Percentiles rank a stretch among this genome's conserved stretches.
Conservation (phyloP, 2,329 filamentous ascomycete genomes). For the Alternaria sp. region DNA sequence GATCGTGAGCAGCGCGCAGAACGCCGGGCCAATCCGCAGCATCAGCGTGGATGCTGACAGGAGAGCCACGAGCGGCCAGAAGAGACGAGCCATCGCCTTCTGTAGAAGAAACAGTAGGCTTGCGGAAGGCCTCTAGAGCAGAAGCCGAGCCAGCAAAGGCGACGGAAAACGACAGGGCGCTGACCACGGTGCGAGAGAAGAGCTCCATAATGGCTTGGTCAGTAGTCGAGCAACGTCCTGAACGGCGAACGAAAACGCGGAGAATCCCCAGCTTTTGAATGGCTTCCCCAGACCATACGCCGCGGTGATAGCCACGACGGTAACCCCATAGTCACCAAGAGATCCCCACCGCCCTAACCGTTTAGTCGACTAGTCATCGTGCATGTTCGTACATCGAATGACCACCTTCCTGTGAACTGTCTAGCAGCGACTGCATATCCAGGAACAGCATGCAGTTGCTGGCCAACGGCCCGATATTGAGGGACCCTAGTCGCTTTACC, state of each 20-base stretch:
- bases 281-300: not conserved
- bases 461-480: slow-evolving; percentile 26
- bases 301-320: slow-evolving; percentile 10
- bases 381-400: slow-evolving; percentile 1
- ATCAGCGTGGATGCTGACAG: slow-evolving; percentile 43
- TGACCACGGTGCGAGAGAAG: slow-evolving; percentile 32
- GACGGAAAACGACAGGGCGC: slow-evolving; percentile 32
- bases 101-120: slow-evolving; percentile 56
- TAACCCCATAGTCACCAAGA: slow-evolving; percentile 5
- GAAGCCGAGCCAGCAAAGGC: slow-evolving; percentile 26
- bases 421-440: slow-evolving; percentile 4
- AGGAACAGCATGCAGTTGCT: slow-evolving; percentile 12
- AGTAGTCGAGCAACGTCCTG: slow-evolving; percentile 11
- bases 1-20: slow-evolving; percentile 69
- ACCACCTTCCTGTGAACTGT: not conserved
- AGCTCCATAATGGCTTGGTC: slow-evolving; percentile 34
- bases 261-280: slow-evolving; percentile 20
- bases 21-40: slow-evolving; percentile 69
- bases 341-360: slow-evolving; percentile 14
- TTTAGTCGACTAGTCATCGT: slow-evolving; percentile 25
- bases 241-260: slow-evolving; percentile 4
- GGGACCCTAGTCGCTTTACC: slow-evolving; percentile 10
- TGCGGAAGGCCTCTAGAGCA: slow-evolving; percentile 53
- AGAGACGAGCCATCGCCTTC: slow-evolving; percentile 46
- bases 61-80: slow-evolving; percentile 38